Conservation (phyloP, 208 protist genomes). For the Herpetomonas tarakana region DNA sequence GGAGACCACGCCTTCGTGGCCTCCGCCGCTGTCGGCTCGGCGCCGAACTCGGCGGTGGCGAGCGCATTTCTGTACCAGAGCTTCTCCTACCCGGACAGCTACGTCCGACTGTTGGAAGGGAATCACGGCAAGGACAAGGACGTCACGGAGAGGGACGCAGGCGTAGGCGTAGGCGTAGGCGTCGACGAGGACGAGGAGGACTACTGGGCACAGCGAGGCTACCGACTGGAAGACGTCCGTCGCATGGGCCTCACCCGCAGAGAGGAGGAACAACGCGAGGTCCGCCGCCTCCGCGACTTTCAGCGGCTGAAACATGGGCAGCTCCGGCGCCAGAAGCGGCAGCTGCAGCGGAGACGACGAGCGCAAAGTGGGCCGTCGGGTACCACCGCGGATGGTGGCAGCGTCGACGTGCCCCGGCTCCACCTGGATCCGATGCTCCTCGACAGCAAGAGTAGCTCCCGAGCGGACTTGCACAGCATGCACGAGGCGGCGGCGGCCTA, state of each 20-base stretch:
- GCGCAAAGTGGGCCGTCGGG: too few species aligned
- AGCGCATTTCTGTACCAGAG: not conserved
- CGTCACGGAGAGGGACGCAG: not conserved
- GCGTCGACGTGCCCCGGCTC: too few species aligned
- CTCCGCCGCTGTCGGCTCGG: not conserved
- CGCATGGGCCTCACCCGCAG: slow-evolving; percentile 28
- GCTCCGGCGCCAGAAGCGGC: too few species aligned
- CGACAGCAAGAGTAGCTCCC: not conserved
- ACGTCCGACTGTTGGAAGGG: not conserved
- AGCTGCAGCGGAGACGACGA: not conserved
- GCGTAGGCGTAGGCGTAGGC: not conserved
- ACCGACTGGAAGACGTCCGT: slow-evolving; percentile 41
- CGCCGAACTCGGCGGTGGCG: too few species aligned
- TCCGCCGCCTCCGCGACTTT: not conserved
- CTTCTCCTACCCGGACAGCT: not conserved
- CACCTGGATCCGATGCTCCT: not conserved
- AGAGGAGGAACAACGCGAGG: slow-evolving; percentile 28
- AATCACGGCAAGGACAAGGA: not conserved
- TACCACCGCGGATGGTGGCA: too few species aligned
- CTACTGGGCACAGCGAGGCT: slow-evolving; percentile 73
- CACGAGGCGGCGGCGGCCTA: too few species aligned
- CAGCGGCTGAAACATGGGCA: not conserved
- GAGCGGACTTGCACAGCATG: not conserved
- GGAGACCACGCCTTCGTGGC: too few species aligned
- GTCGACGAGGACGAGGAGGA: slow-evolving; percentile 42